A percentile compares a stretch with the other conserved stretches of the same genome.
Evolutionary conservation across 1,284 basidiomycete genomes (phyloP).

Genomic region (Puccinia novopanici): DNA sequence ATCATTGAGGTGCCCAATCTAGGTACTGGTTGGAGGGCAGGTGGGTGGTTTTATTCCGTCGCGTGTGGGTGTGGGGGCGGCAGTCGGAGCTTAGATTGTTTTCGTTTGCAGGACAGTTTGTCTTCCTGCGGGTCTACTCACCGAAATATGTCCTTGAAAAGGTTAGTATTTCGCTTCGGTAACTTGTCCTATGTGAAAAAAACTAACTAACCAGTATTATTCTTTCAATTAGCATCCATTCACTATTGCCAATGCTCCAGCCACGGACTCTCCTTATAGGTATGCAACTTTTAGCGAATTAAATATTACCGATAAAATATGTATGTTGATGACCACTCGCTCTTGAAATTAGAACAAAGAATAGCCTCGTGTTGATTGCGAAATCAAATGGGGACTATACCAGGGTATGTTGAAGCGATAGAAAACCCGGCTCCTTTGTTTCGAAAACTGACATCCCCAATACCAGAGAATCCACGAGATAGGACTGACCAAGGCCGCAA

Average conservation of each 20-base stretch:
- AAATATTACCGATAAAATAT: background rate
- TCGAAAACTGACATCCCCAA: background rate
- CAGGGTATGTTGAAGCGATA: slow-evolving; percentile 15
- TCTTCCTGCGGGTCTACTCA: slow-evolving; percentile 42
- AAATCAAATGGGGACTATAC: slow-evolving; percentile 48
- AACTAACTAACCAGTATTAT: background rate
- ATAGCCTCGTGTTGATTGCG: slow-evolving; percentile 33
- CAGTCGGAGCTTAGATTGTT: background rate
- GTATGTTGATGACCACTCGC: background rate
- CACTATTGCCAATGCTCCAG: slow-evolving; percentile 47
- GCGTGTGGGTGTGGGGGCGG: background rate
- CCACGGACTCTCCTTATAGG: slow-evolving; percentile 37
- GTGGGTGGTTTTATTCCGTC: background rate
- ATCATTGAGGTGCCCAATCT: slow-evolving; percentile 30
- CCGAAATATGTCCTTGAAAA: slow-evolving; percentile 42
- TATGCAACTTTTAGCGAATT: background rate
- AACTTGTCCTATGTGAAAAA: background rate
- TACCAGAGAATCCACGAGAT: slow-evolving; percentile 39
- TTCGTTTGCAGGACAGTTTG: slow-evolving; percentile 29
- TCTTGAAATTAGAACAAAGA: slow-evolving; percentile 8
- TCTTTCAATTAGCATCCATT: slow-evolving; percentile 48
- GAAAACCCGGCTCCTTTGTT: background rate
- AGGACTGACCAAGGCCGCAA: slow-evolving; percentile 46
- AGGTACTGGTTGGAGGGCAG: slow-evolving; percentile 49
- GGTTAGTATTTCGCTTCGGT: background rate